Base-by-base conservation (phyloP, 73 alveolate genomes). In the Paramecium sonneborni region DNA sequence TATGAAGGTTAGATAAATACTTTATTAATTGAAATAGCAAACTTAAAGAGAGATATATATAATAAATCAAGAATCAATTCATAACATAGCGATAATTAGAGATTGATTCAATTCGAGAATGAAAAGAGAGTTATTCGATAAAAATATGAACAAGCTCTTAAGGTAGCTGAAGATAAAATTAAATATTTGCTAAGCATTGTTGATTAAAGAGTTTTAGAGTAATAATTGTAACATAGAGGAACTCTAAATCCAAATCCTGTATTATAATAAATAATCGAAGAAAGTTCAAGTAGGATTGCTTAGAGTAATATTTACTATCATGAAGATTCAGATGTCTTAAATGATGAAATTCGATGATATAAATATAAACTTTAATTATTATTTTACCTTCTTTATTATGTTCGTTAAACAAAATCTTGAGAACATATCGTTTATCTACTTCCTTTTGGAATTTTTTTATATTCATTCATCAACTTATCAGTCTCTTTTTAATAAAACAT, bases 1-100 rank as follows among this genome's bases (percentile, higher is more conserved):
- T 70, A 70, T 70, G 86, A 70, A 32, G 86, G 86, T 8, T 70
- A 70, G 37, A 28, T 70, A 32, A 70, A 70, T 35, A 70, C 86
- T 11, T 70, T 70, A 48, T 35, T 70, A 8, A 70, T 70, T 35
- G 86, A 70, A 70, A 70, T 70, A 70, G 86, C 86, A 28, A 35
- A 28, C 6, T 15, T 70, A 28, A 70, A 70, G 23, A 70, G 57
- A 70, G 86, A 70, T 12, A 5, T 70, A 15, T 48, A 48, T 18
- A 48, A 48, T 48, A 48, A 48, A 48, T 48, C 68, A 48, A 48
- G 68, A 48, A 48, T 48, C 20, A 48, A 48, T 48, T 48, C 68
- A 5, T 48, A 48, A 48, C 68, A 48, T 48, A 48, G 30, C 7
- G 68, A 48, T 48, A 48, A 48, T 48, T 48, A 48, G 15, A 70